phyloP scores from a whole-genome alignment of 2,329 filamentous ascomycete species.

The Fusarium coicis region DNA sequence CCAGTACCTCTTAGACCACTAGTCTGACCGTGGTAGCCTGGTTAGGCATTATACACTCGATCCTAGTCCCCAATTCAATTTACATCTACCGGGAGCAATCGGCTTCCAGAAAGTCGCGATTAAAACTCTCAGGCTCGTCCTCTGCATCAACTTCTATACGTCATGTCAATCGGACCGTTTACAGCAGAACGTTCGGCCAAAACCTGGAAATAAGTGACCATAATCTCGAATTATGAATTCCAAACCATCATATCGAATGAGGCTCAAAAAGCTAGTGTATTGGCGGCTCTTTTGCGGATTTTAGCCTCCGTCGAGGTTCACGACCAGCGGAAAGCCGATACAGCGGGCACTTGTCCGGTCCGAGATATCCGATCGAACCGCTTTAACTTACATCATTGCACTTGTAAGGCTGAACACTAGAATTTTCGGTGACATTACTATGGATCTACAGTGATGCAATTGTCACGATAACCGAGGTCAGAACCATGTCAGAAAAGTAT shows the following conservation, averaged over 20 bases:
- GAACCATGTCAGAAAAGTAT: fast-evolving
- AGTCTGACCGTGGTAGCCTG: fast-evolving
- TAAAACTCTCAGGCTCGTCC: fast-evolving
- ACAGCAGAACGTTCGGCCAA: fast-evolving
- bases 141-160: not conserved
- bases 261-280: not conserved
- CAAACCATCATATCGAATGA: not conserved
- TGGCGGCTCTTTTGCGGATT: not conserved
- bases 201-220: not conserved
- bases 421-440: not conserved
- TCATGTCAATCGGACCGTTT: not conserved
- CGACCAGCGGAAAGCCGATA: not conserved
- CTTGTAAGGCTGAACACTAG: not conserved
- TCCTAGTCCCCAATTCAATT: fast-evolving
- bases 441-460: not conserved
- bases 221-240: fast-evolving
- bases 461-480: not conserved
- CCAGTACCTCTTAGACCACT: not conserved
- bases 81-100: not conserved
- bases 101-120: not conserved
- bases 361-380: constrained; percentile 3
- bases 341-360: not conserved
- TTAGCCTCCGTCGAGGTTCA: not conserved
- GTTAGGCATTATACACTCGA: no score
- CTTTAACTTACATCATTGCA: not conserved